These are phyloP conservation scores for Colletotrichum liaoningense DNA, from an alignment of 2,329 filamentous ascomycete genomes.

Conservation along the genomic window DNA sequence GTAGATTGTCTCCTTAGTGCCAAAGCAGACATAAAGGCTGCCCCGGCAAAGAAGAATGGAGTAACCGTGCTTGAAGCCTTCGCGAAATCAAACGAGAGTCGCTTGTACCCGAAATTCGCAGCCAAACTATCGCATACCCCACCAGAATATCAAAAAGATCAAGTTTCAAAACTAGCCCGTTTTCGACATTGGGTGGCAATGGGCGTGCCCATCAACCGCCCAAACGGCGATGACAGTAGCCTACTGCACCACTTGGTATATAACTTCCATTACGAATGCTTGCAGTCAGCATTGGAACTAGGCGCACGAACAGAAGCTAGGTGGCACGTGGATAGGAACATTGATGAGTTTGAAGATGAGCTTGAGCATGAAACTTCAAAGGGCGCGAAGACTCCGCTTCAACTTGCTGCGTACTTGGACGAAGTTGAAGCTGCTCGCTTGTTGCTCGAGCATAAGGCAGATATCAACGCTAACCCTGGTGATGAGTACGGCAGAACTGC, in stretches of 20 bases:
- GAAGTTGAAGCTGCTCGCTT: neutral
- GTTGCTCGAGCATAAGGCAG: neutral
- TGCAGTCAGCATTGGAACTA: neutral
- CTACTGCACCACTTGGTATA: neutral
- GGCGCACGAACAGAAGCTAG: neutral
- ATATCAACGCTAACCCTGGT: neutral
- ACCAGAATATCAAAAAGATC: too few species aligned
- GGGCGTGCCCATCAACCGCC: neutral
- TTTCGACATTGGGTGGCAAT: neutral
- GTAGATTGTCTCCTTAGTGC: neutral
- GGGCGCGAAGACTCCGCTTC: neutral
- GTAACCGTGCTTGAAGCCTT: neutral
- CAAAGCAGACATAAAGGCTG: neutral
- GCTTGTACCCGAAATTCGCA: too few species aligned
- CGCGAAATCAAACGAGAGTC: too few species aligned
- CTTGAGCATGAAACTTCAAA: neutral
- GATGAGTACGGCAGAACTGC: neutral
- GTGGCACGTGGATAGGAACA: too few species aligned
- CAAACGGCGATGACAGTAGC: neutral
- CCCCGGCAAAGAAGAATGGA: neutral
- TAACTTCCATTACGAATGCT: neutral
- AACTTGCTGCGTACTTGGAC: neutral
- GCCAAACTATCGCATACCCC: too few species aligned
- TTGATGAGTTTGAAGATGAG: fast-evolving
- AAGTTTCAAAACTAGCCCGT: too few species aligned